Evolutionary conservation across 2,329 filamentous ascomycete species (phyloP).

Genomic region (Coleophoma cylindrospora): DNA sequence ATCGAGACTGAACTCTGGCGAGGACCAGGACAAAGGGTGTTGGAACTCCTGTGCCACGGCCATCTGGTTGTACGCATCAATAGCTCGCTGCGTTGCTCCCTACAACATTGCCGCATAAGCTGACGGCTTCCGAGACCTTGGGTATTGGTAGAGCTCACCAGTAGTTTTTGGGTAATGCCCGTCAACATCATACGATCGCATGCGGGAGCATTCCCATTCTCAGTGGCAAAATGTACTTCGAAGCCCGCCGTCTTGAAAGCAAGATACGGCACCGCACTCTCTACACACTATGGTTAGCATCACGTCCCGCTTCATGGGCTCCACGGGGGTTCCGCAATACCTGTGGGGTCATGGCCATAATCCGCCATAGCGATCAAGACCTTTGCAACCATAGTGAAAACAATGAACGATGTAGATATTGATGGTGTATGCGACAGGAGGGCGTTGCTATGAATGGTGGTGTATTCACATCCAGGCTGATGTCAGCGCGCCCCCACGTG

Average conservation of each 20-base stretch:
- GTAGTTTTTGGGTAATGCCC: constrained; percentile 42
- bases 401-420: background rate
- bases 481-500: no score
- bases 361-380: constrained; percentile 47
- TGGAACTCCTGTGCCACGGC: constrained; percentile 33
- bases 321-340: constrained; percentile 22
- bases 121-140: no score
- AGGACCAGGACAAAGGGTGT: constrained; percentile 39
- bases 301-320: background rate
- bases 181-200: constrained; percentile 46
- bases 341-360: constrained; percentile 50
- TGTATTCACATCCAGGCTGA: no score
- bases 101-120: constrained; percentile 46
- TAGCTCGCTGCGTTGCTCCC: constrained; percentile 30
- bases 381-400: constrained; percentile 23
- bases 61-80: constrained; percentile 40
- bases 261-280: constrained; percentile 44
- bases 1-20: constrained; percentile 36
- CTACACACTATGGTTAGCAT: constrained; percentile 21
- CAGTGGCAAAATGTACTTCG: constrained; percentile 43
- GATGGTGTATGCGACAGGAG: background rate
- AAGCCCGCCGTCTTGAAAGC: constrained; percentile 43
- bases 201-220: constrained; percentile 38
- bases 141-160: constrained; percentile 14
- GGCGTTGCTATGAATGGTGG: no score